Base-by-base conservation (phyloP, 1,139 yeast genomes). In the Kodamaea ohmeri region DNA sequence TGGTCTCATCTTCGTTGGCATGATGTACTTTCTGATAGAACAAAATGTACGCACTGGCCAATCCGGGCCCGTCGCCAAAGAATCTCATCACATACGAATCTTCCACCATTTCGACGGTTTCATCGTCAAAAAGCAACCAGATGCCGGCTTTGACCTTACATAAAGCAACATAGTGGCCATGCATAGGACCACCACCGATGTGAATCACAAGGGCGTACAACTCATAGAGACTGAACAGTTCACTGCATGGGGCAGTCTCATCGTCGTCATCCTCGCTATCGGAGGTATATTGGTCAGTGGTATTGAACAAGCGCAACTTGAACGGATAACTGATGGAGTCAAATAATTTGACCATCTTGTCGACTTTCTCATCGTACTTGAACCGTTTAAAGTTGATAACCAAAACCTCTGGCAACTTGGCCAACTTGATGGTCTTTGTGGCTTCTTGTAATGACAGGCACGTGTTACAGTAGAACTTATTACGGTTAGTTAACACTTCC, bases 161-260 rank as follows among this genome's bases (percentile, higher is more conserved):
- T 7, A 92, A 67, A 0, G 96, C 78, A 11, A 92, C 90, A 55
- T 92, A 92, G 59, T 92, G 98, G 0, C 98, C 98, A 61, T 90
- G 97, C 69, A 89, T 89, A 1, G 97, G 97, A 0, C 97, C 97
- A 2, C 97, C 95, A 4, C 98, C 98, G 52, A 92, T 83, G 55
- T 92, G 98, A 15, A 92, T 89, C 16, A 92, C 94, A 31, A 90
- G 80, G 0, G 94, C 89, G 45, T 81, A 83, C 37, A 92, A 65
- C 51, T 89, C 96, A 54, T 89, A 92, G 20, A 83, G 70, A n/a
- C 61, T 57, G 37, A 61, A 62, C 34, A 31, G 34, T 28, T 49
- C 51, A 4, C 35, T 24, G 9, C 19, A 22, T 3, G 18, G 22
- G 9, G 18, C 5, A 12, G 13, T 32, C 12, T 36, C 38, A 11